Evolutionary conservation across 2,329 filamentous ascomycete genomes (phyloP).

Genomic region (Lasiodiplodia theobromae): DNA sequence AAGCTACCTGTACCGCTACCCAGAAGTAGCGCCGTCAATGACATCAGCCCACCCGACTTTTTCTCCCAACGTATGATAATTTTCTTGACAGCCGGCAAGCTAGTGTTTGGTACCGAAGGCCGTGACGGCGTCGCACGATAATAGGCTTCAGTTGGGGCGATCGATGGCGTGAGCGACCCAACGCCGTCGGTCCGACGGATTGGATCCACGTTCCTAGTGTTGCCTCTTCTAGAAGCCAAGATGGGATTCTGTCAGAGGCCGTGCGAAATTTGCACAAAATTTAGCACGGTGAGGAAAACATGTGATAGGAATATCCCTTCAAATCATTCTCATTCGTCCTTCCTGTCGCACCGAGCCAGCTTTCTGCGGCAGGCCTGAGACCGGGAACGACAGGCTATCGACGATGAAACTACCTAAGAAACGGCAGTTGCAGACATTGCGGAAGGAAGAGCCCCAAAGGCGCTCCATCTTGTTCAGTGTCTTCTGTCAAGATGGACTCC

Average conservation of each 20-base stretch:
- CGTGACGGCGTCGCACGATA: background rate
- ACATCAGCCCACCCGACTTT: background rate
- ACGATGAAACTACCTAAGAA: slow-evolving; percentile 17
- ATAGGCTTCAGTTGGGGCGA: background rate
- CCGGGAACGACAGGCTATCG: slow-evolving; percentile 3
- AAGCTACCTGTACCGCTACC: background rate
- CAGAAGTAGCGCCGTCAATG: background rate
- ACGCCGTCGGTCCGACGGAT: background rate
- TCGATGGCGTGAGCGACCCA: background rate
- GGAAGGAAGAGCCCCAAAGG: background rate
- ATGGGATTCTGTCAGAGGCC: background rate
- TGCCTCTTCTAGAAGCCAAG: background rate
- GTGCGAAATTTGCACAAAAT: background rate
- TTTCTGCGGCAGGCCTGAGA: background rate
- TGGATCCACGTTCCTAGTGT: background rate
- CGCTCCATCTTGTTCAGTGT: background rate
- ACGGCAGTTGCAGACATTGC: slow-evolving; percentile 12
- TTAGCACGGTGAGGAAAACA: background rate
- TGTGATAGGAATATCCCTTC: background rate
- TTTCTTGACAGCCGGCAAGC: background rate
- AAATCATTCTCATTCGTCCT: slow-evolving; percentile 21
- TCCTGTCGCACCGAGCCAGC: background rate
- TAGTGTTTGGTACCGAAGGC: background rate
- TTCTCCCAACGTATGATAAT: background rate
- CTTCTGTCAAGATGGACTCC: background rate